phyloP scores from a whole-genome alignment of 345 rosid genomes.

The Mercurialis annua region DNA sequence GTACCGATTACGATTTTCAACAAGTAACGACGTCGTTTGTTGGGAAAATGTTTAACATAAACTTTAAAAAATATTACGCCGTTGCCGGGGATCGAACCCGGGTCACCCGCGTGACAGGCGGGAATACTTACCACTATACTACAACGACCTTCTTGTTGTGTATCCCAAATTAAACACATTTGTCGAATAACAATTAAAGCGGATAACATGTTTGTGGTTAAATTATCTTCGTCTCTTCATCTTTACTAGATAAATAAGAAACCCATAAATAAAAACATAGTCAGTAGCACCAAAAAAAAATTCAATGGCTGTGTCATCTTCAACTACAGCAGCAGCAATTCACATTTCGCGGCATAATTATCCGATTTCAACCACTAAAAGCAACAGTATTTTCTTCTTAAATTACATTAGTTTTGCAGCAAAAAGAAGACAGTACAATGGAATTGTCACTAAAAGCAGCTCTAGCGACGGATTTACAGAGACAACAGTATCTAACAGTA shows the following conservation, averaged over 20 bases:
- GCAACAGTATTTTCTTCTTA: constrained; percentile 3
- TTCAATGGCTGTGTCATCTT: constrained; percentile 34
- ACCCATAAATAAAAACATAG: not conserved
- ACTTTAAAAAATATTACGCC: not conserved
- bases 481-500: constrained; percentile 16
- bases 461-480: constrained; percentile 40
- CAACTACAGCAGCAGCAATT: constrained; percentile 24
- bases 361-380: not conserved
- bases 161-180: too few species aligned
- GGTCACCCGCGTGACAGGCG: constrained; percentile 94
- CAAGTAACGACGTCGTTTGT: not conserved
- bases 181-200: not conserved
- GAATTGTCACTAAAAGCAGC: constrained; percentile 26
- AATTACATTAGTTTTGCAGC: constrained; percentile 15
- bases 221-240: not conserved
- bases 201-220: constrained; percentile 22
- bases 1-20: too few species aligned
- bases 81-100: constrained; percentile 95
- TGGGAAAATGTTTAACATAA: too few species aligned
- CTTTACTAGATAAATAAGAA: not conserved
- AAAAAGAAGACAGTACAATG: constrained; percentile 9
- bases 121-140: constrained; percentile 90
- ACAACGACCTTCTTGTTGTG: constrained; percentile 49
- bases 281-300: not conserved
- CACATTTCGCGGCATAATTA: constrained; percentile 17